Conservation (phyloP, 2,329 filamentous ascomycete species). For the Hypoxylon sp. region DNA sequence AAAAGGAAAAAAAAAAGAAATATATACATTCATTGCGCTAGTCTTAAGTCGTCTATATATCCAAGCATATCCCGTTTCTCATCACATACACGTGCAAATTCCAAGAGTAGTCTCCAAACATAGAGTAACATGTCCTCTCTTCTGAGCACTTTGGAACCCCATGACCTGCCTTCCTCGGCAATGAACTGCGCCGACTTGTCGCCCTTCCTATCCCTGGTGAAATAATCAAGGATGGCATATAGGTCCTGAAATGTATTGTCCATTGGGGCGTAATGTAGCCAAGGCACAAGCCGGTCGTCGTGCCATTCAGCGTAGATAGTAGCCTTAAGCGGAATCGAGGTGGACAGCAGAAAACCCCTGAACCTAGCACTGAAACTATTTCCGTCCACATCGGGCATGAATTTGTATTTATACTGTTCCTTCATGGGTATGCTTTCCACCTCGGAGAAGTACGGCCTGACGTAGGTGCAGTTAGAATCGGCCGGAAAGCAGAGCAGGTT, state of each 20-base stretch:
- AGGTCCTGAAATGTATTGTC: constrained; percentile 71
- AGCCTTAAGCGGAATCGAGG: constrained; percentile 70
- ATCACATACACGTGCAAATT: constrained; percentile 60
- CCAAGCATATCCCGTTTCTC: constrained; percentile 52
- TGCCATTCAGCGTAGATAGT: constrained; percentile 77
- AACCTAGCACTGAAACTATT: constrained; percentile 67
- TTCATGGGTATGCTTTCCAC: constrained; percentile 51
- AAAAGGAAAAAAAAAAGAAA: constrained; percentile 10
- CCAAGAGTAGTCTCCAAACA: constrained; percentile 64
- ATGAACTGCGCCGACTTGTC: constrained; percentile 66
- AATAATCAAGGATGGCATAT: constrained; percentile 70
- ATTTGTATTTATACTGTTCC: constrained; percentile 64
- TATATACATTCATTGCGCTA: constrained; percentile 28
- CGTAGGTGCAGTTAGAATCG: constrained; percentile 49
- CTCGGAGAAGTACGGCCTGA: constrained; percentile 44
- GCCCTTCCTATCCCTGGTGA: constrained; percentile 60
- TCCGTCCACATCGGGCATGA: constrained; percentile 73
- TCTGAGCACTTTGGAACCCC: constrained; percentile 67
- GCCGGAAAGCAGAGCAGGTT: constrained; percentile 52
- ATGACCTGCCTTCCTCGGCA: constrained; percentile 65
- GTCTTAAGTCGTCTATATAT: constrained; percentile 51
- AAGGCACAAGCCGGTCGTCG: constrained; percentile 70
- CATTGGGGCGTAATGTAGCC: constrained; percentile 75
- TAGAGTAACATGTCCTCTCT: constrained; percentile 71
- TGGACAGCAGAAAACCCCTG: constrained; percentile 68